Evolutionary conservation across 2,329 filamentous ascomycete species (phyloP).

Genomic region (Tolypocladium endophyticum): DNA sequence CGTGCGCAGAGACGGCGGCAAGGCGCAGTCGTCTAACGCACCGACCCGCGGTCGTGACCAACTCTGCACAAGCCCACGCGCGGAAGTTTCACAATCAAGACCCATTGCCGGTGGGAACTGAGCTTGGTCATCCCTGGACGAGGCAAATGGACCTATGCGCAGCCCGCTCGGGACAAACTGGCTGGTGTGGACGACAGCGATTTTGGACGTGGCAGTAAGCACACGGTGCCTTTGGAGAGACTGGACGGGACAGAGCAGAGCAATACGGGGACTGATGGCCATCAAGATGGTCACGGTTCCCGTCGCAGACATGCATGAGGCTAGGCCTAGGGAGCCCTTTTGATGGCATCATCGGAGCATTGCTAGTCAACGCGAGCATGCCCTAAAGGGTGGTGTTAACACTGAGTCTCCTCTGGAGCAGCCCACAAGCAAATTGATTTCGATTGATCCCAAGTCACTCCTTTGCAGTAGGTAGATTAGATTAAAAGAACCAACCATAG

Average conservation of each 20-base stretch:
- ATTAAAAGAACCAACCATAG: neutral
- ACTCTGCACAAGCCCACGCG: neutral
- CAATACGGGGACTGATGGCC: neutral
- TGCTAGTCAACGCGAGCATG: neutral
- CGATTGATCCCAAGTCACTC: neutral
- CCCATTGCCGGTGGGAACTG: neutral
- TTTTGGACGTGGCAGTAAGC: neutral
- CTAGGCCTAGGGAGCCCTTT: neutral
- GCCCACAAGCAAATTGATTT: neutral
- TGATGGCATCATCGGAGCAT: neutral
- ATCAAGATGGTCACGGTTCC: neutral
- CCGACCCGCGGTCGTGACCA: neutral
- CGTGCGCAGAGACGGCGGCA: neutral
- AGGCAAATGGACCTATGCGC: neutral
- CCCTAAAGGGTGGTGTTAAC: neutral
- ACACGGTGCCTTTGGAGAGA: neutral
- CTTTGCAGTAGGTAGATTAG: neutral
- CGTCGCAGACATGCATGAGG: neutral
- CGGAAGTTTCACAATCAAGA: neutral
- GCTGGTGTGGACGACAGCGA: neutral
- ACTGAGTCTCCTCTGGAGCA: neutral
- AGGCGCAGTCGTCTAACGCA: neutral
- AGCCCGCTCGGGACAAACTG: neutral
- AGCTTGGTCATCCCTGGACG: neutral
- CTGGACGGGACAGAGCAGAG: neutral